Evolutionary conservation across 495 filamentous ascomycete genomes (phyloP), one percentile per base, ranked within the genome.

Genomic region (Penicillium odoratum): DNA sequence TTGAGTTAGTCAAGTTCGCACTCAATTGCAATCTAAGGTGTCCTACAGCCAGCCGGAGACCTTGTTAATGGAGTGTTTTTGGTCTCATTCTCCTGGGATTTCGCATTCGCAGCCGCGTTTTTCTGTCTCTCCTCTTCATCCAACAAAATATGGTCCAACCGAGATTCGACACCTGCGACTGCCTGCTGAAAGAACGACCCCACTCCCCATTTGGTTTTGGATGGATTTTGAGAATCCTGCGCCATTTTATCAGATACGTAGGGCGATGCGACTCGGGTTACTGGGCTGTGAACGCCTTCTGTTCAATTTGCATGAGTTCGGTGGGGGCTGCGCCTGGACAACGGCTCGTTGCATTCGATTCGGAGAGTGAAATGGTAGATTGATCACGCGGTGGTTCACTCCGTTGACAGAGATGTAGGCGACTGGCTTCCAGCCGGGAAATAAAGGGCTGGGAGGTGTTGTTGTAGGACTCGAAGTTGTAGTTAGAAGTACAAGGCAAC

Each of bases 141-240:
- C 56, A 92, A 86, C 57, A 99, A 80, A 53, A 99, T 97, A 48
- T 83, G 90, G 70, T 99, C 94, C 42, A 99, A 79, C 48, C 90
- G 85, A 56, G 93, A 95, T 74, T 99, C 94, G 47, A 99, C 88
- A 40, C 92, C 91, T 29, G 92, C 92, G 51, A 97, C 91, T 52
- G 93, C 93, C 69, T 96, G 91, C 58, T 90, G 88, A 48, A 99
- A 79, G 65, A 98, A 90, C 30, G 87, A 89, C 25, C 92, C 90
- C 44, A 78, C 68, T 25, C 75, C 76, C 74, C 76, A 80, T 72
- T 71, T 77, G n/a, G 66, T 51, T 55, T 74, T 78, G 13, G 63
- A 21, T 9, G 63, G 29, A 31, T 48, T 48, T 34, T 71, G 72
- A 5, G 66, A 50, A 47, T 72, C 70, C 40, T 78, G 75, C 43